Conservation (phyloP, 768 basidiomycete species). For the Guyanaporus albipodus region DNA sequence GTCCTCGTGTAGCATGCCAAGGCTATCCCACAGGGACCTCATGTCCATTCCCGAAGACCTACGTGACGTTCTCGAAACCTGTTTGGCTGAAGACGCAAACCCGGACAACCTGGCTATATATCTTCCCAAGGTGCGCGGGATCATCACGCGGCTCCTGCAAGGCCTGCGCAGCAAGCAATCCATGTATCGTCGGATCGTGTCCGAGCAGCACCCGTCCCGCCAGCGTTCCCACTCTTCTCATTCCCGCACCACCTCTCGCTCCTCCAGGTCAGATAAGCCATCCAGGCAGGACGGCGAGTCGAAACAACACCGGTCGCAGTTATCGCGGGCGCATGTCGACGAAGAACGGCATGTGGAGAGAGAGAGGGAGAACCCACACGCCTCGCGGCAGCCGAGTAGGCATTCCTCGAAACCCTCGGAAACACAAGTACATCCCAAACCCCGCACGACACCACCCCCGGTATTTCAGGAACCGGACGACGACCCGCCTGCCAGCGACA, state of each 20-base stretch:
- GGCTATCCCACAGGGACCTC: conserved; percentile 64
- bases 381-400: conserved; percentile 40
- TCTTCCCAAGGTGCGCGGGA: conserved; percentile 85
- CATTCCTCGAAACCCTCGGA: conserved; percentile 36
- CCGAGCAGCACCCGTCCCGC: conserved; percentile 46
- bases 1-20: conserved; percentile 13
- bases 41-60: conserved; percentile 85
- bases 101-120: conserved; percentile 82
- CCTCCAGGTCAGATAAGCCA: conserved; percentile 44
- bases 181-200: conserved; percentile 72
- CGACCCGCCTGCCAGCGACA: conserved; percentile 19
- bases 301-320: conserved; percentile 45
- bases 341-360: conserved; percentile 38
- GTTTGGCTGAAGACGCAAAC: conserved; percentile 86
- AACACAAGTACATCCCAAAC: conserved; percentile 26
- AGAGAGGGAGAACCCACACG: conserved; percentile 34
- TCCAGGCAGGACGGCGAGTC: conserved; percentile 40
- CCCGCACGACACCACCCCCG: conserved; percentile 26
- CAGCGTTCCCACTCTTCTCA: conserved; percentile 44
- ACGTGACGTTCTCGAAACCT: conserved; percentile 82
- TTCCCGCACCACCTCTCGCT: conserved; percentile 55
- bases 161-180: conserved; percentile 93
- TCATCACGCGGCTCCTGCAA: conserved; percentile 90
- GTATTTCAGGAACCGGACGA: conserved; percentile 33
- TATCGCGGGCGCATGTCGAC: conserved; percentile 39